Conservation (phyloP, 495 filamentous ascomycete genomes). For the Staphylotrichum longicolle region DNA sequence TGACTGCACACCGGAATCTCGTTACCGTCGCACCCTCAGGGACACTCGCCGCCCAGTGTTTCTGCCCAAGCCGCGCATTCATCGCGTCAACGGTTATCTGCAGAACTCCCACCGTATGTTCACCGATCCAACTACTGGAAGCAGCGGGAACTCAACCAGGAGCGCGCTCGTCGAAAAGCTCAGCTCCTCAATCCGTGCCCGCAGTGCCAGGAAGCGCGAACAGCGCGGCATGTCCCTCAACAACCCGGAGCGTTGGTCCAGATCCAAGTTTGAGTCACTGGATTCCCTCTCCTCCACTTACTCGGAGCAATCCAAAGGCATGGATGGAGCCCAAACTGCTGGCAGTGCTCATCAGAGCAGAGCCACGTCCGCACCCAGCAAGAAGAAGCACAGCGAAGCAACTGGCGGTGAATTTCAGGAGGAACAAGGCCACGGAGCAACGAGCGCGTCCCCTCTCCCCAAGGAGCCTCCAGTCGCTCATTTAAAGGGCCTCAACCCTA, state of each 20-base stretch:
- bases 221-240: conserved; percentile 9
- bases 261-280: conserved; percentile 12
- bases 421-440: not conserved
- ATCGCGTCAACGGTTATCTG: conserved; percentile 32
- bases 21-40: conserved; percentile 26
- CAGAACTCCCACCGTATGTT: conserved; percentile 29
- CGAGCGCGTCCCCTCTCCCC: not conserved
- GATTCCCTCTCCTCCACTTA: conserved; percentile 18
- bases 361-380: not conserved
- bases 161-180: conserved; percentile 25
- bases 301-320: not conserved
- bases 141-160: conserved; percentile 19
- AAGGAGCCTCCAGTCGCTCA: not conserved
- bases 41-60: conserved; percentile 29
- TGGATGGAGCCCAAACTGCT: not conserved
- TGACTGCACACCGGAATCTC: conserved; percentile 2
- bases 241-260: conserved; percentile 5
- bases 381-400: not conserved
- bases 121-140: conserved; percentile 15
- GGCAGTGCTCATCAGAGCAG: not conserved
- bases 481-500: not conserved
- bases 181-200: conserved; percentile 27
- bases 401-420: not conserved
- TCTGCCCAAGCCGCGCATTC: conserved; percentile 28
- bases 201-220: conserved; percentile 15